Conservation (phyloP, 2,329 filamentous ascomycete genomes). For the Trichophyton simii region DNA sequence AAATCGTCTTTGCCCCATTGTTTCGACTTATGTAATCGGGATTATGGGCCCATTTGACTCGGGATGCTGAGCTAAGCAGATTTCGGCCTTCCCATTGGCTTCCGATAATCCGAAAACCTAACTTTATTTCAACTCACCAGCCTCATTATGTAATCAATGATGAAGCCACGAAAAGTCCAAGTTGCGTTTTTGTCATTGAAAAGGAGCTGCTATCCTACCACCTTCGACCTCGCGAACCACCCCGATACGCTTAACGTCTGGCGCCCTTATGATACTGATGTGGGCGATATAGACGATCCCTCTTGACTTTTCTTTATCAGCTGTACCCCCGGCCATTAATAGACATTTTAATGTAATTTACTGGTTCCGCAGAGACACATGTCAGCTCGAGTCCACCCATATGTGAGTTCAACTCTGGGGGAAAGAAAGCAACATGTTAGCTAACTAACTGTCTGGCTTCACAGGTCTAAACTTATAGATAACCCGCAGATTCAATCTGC, state of each 20-base stretch:
- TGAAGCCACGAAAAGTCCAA: slow-evolving; percentile 1
- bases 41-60: background rate
- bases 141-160: background rate
- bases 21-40: background rate
- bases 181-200: background rate
- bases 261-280: background rate
- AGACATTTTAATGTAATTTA: slow-evolving; percentile 5
- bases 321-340: background rate
- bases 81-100: background rate
- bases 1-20: background rate
- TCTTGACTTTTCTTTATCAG: background rate
- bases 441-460: background rate
- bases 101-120: background rate
- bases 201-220: background rate
- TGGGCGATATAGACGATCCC: background rate
- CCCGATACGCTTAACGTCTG: background rate
- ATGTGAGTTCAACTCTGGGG: background rate
- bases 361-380: background rate
- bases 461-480: slow-evolving; percentile 77
- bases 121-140: background rate
- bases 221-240: background rate
- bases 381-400: background rate
- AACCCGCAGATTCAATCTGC: slow-evolving; percentile 79
- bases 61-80: background rate
- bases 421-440: background rate